Evolutionary conservation across 2,329 filamentous ascomycete species (phyloP).

Genomic region (Thielaviopsis punctulata): DNA sequence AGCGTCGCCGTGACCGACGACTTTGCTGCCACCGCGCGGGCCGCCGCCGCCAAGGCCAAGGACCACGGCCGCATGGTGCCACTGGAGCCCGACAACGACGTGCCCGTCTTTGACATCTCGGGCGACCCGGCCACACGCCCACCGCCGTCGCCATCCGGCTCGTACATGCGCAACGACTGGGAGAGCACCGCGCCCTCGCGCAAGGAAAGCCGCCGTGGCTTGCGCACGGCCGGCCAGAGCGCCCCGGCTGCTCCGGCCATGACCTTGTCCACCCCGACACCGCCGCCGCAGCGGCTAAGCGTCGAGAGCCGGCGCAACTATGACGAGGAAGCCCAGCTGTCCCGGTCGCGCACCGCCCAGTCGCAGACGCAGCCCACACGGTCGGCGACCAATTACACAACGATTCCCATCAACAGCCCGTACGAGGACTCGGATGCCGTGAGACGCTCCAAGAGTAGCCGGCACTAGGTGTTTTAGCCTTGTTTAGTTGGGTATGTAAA

Average conservation of each 20-base stretch:
- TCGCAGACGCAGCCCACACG: not conserved
- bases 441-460: slow-evolving; percentile 9
- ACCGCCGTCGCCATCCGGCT: slow-evolving; percentile 4
- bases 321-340: slow-evolving; percentile 26
- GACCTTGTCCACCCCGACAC: slow-evolving; percentile 14
- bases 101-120: slow-evolving; percentile 2
- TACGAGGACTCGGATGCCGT: slow-evolving; percentile 4
- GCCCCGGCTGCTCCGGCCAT: slow-evolving; percentile 18
- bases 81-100: slow-evolving; percentile 15
- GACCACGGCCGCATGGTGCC: slow-evolving; percentile 52
- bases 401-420: slow-evolving; percentile 1
- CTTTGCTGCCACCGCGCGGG: slow-evolving; percentile 44
- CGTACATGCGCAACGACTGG: slow-evolving; percentile 4
- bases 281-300: slow-evolving; percentile 11
- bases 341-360: slow-evolving; percentile 5
- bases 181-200: slow-evolving; percentile 17
- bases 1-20: slow-evolving; percentile 58
- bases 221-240: slow-evolving; percentile 31
- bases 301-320: slow-evolving; percentile 21
- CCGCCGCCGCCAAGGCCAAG: slow-evolving; percentile 32
- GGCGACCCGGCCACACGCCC: not conserved
- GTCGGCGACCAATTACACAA: not conserved
- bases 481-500: too few species aligned
- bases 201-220: slow-evolving; percentile 28
- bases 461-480: slow-evolving; percentile 1